Evolutionary conservation across 1,284 basidiomycete species (phyloP), one percentile per base, ranked within the genome.

Genomic region (Ustilago shanxiensis): DNA sequence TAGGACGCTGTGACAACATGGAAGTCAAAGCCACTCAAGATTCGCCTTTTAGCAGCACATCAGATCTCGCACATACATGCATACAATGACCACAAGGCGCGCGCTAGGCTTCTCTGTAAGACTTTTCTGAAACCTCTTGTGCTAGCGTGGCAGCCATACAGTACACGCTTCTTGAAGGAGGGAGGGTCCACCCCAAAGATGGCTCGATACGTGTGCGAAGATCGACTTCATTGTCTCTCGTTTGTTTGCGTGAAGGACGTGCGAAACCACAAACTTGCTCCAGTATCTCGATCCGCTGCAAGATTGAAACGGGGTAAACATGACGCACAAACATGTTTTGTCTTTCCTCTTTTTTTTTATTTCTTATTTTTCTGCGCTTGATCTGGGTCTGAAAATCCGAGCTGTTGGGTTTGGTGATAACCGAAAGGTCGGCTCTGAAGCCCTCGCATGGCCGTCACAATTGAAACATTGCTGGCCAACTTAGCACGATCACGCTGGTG

Each of bases 291-390:
- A 13, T 28, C 47, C 47, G 47, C 47, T 49, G 44, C 16, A 45
- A 45, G 22, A 45, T 3, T n/a, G 35, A 37, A 37, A 37, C 20
- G 28, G n/a, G n/a, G n/a, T n/a, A 24, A 28, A 49, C 8, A 5
- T 49, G 47, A 18, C 24, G 47, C 41, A 44, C 41, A 44, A 44
- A 44, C n/a, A 44, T n/a, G n/a, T n/a, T n/a, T n/a, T n/a, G n/a
- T n/a, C n/a, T n/a, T n/a, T n/a, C n/a, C n/a, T n/a, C n/a, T n/a
- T n/a, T n/a, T n/a, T n/a, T n/a, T n/a, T n/a, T n/a, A n/a, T n/a
- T n/a, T n/a, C n/a, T n/a, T n/a, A n/a, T n/a, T n/a, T n/a, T n/a
- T n/a, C n/a, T n/a, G n/a, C 9, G n/a, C 24, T 26, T 3, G 16
- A 26, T 49, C 47, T 49, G 47, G 47, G 47, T 49, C 26, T n/a